Percentiles rank a stretch among this genome's conserved stretches.
phyloP scores from a whole-genome alignment of 2,329 filamentous ascomycete species.

The Pseudogymnoascus verrucosus region DNA sequence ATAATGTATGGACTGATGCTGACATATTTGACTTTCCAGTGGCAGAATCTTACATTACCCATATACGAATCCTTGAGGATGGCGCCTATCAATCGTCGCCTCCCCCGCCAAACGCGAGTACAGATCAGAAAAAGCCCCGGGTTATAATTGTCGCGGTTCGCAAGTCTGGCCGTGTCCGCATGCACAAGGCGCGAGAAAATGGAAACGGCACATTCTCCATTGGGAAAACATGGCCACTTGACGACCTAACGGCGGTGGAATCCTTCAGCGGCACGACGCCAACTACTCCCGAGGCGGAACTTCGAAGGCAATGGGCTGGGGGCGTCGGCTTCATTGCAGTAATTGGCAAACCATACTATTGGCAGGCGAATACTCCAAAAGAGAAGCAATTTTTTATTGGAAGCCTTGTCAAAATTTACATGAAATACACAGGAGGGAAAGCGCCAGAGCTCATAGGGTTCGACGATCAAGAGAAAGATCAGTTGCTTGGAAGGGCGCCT shows the following conservation, averaged over 20 bases:
- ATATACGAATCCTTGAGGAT: constrained; percentile 87
- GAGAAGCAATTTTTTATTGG: constrained; percentile 99
- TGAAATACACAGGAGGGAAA: constrained; percentile 88
- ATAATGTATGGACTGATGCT: constrained; percentile 13
- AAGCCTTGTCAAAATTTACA: constrained; percentile 90
- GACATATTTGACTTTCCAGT: constrained; percentile 38
- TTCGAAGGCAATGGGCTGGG: constrained; percentile 67
- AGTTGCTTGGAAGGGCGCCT: constrained; percentile 53
- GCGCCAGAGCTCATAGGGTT: constrained; percentile 75
- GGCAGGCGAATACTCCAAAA: constrained; percentile 86
- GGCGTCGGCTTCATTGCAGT: constrained; percentile 80
- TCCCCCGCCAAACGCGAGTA: constrained; percentile 67
- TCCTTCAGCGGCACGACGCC: constrained; percentile 63
- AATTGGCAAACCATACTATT: constrained; percentile 92
- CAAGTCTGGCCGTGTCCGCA: constrained; percentile 82
- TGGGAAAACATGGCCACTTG: constrained; percentile 95
- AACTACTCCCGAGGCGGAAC: constrained; percentile 50
- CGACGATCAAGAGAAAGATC: constrained; percentile 67
- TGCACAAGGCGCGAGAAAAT: constrained; percentile 97
- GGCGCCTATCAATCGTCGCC: constrained; percentile 73
- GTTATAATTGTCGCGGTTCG: constrained; percentile 90
- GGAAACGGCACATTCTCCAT: constrained; percentile 90
- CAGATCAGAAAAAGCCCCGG: constrained; percentile 75
- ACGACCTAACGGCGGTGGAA: constrained; percentile 77
- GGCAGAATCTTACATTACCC: constrained; percentile 93